Evolutionary conservation across 345 rosid species (phyloP).

Genomic region (Iberis pinnata): DNA sequence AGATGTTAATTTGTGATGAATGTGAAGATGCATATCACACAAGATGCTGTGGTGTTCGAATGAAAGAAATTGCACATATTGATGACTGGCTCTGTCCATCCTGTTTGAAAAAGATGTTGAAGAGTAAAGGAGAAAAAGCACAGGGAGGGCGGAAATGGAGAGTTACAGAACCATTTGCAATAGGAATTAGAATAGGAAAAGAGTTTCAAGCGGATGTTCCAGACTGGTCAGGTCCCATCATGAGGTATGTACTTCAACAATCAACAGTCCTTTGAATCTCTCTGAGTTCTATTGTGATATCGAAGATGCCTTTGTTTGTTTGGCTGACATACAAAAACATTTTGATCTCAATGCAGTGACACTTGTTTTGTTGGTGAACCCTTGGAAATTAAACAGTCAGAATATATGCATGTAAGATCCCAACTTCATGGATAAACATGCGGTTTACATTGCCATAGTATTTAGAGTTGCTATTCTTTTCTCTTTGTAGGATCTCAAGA

Average conservation of each 20-base stretch:
- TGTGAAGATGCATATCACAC: slow-evolving; percentile 84
- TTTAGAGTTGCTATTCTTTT: slow-evolving; percentile 13
- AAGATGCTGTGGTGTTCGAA: slow-evolving; percentile 54
- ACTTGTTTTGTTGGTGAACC: slow-evolving; percentile 40
- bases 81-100: slow-evolving; percentile 83
- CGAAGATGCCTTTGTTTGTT: slow-evolving; percentile 5
- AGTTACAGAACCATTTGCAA: slow-evolving; percentile 45
- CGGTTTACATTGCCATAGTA: slow-evolving; percentile 8
- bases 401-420: slow-evolving; percentile 44
- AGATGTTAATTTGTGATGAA: slow-evolving; percentile 78
- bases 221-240: slow-evolving; percentile 67
- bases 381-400: slow-evolving; percentile 37
- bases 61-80: slow-evolving; percentile 38
- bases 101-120: slow-evolving; percentile 52
- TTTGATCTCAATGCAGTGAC: slow-evolving; percentile 45
- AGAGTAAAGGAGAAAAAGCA: slow-evolving; percentile 29
- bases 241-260: slow-evolving; percentile 38
- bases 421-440: slow-evolving; percentile 9
- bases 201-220: slow-evolving; percentile 87
- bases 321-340: slow-evolving; percentile 10
- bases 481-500: slow-evolving; percentile 39
- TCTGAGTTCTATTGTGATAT: slow-evolving; percentile 2
- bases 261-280: slow-evolving; percentile 10
- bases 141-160: slow-evolving; percentile 39
- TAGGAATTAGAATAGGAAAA: slow-evolving; percentile 60